Evolutionary conservation across 2,329 filamentous ascomycete genomes (phyloP).

Genomic region (Arthrinium phaeospermum): DNA sequence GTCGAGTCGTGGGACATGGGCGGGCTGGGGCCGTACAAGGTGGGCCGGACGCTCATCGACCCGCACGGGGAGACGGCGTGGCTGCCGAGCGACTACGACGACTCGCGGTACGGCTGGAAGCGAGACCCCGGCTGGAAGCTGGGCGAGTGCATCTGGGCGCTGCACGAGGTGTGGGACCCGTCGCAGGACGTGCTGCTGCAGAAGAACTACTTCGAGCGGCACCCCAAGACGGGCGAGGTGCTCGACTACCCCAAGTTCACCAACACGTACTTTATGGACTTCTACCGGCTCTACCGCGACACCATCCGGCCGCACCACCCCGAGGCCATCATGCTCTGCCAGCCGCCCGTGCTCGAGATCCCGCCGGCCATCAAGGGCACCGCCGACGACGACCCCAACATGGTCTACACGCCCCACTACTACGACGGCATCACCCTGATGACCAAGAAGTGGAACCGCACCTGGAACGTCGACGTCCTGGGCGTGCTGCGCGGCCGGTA

Average conservation of each 20-base stretch:
- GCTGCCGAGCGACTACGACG: conserved; percentile 83
- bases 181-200: conserved; percentile 75
- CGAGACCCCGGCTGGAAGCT: conserved; percentile 87
- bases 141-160: conserved; percentile 95
- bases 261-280: conserved; percentile 88
- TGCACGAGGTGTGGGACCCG: conserved; percentile 94
- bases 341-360: conserved; percentile 90
- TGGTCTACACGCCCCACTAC: conserved; percentile 94
- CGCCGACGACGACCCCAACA: conserved; percentile 82
- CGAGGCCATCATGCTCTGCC: conserved; percentile 85
- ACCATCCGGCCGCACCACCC: conserved; percentile 78
- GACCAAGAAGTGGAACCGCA: conserved; percentile 98
- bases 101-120: conserved; percentile 88
- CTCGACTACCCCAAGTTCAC: conserved; percentile 87
- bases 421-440: conserved; percentile 97
- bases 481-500: conserved; percentile 91
- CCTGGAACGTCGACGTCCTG: conserved; percentile 96
- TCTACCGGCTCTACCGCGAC: conserved; percentile 78
- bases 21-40: conserved; percentile 88
- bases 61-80: conserved; percentile 86
- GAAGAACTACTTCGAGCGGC: conserved; percentile 87
- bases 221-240: conserved; percentile 73
- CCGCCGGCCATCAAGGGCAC: conserved; percentile 89
- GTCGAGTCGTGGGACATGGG: conserved; percentile 94
- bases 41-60: conserved; percentile 81